Base-by-base conservation (phyloP, 2,329 filamentous ascomycete genomes). In the Penicillium decumbens region DNA sequence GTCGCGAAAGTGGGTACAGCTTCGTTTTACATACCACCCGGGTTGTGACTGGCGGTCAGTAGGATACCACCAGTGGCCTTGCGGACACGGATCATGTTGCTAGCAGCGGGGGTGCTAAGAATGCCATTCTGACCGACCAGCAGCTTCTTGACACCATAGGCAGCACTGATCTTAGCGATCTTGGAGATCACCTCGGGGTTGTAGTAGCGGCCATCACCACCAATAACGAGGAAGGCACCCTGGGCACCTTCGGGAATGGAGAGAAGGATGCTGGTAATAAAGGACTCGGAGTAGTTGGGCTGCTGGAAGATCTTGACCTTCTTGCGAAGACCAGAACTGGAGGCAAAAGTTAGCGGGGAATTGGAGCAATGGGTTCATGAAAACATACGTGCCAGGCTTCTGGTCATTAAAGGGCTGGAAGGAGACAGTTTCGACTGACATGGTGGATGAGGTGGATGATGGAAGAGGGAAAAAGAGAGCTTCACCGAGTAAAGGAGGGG, bases 251-350 rank as follows among this genome's bases (percentile, higher is more conserved):
- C 93, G 28, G 93, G 93, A 65, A 98, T 98, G 45, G 93, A 95
- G 55, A 95, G 83, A 61, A 98, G 82, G 70, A 96, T 95, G 73
- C 89, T 92, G 58, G 92, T 81, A 61, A 98, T 82, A 72, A 98
- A 98, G 45, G 92, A 84, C 76, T 98, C 93, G 74, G 89, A 91
- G 81, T 98, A 98, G 77, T 98, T 82, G 53, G 85, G 80, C 75
- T 96, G 80, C 74, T 98, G 89, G 80, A 98, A 98, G 70, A 95
- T 88, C 67, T 89, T 90, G 77, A 97, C 93, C 83, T 95, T 97
- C 78, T 98, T 98, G 59, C 93, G 90, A 73, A 98, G 89, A 73
- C 93, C 93, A 61, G 93, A 98, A 62, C 92, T 97, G 66, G 49
- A 55, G 25, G 41, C 41, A 15, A 55, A 54, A 54, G 54, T 55